Evolutionary conservation across 2,329 filamentous ascomycete genomes (phyloP).

Genomic region (Fusarium odoratissimum): DNA sequence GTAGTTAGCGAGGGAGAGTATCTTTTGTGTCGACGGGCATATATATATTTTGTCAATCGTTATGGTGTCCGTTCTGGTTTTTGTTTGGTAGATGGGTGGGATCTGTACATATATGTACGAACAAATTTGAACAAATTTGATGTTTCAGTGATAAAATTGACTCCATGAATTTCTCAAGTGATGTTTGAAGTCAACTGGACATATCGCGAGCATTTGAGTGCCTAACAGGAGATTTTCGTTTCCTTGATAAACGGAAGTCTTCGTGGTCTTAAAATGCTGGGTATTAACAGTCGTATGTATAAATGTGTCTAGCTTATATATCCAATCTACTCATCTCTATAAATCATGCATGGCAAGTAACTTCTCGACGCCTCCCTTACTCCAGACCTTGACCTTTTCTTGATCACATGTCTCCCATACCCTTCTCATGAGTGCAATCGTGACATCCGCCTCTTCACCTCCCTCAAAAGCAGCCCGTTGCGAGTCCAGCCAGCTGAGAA

Average conservation of each 20-base stretch:
- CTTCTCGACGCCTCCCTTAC: conserved; percentile 59
- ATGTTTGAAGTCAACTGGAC: background rate
- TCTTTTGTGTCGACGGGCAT: conserved; percentile 16
- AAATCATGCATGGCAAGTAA: conserved; percentile 37
- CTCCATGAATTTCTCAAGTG: background rate
- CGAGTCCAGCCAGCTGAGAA: conserved; percentile 79
- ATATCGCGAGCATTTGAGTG: no score
- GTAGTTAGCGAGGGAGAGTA: conserved; percentile 32
- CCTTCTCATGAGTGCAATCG: conserved; percentile 66
- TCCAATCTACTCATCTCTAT: conserved; percentile 1
- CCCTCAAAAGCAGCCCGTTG: conserved; percentile 60
- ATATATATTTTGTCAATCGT: conserved; percentile 16
- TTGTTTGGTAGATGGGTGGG: conserved; percentile 31
- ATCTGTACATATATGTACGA: conserved; percentile 44
- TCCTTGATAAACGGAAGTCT: background rate
- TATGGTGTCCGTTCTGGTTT: conserved; percentile 35
- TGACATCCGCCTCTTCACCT: conserved; percentile 59
- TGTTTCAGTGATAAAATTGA: background rate
- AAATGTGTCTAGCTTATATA: conserved; percentile 9
- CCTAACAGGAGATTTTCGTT: background rate
- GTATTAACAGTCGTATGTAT: conserved; percentile 32
- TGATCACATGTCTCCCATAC: conserved; percentile 75
- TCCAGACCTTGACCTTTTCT: conserved; percentile 75
- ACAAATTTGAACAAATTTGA: conserved; percentile 41
- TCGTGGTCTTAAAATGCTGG: conserved; percentile 26